Evolutionary conservation across 2,329 filamentous ascomycete genomes (phyloP), one percentile per base, ranked within the genome.

Genomic region (Penicillium nordicum): DNA sequence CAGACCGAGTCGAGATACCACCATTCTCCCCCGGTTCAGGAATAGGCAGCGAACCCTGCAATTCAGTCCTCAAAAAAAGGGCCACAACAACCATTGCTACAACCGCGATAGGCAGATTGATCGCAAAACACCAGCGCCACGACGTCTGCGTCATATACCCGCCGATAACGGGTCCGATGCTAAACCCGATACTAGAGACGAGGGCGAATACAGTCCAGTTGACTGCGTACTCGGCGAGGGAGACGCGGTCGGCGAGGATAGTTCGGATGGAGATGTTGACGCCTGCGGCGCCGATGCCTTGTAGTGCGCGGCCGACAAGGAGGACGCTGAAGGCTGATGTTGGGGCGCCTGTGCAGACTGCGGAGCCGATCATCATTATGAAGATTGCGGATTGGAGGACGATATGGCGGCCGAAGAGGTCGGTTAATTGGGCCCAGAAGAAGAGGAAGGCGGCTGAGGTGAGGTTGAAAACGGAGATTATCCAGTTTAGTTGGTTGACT

Each of bases 381-480:
- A 84, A 67, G 45, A 87, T 77, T 32, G 84, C 77, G 9, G 79
- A 73, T 47, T 87, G 84, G 8, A 89, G 74, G 5, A 82, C 76
- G 6, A 73, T 74, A 65, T 88, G 82, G 2, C 86, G 80, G 16
- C 86, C 86, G 62, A 86, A 88, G 29, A 88, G 79, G 61, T 89
- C 84, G 16, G 84, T 80, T 43, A 86, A 77, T 62, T 88, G 85
- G 1, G 82, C 84, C 73, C 85, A 88, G 50, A 83, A 81, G 4
- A 86, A 86, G 9, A 88, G 84, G 61, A 88, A 88, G 1, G 85
- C 82, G 1, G 86, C 85, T 0, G 84, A 83, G 0, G 85, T 86
- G 14, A 90, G 75, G 50, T 85, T 88, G 71, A 88, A 89, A 7
- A 85, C 78, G 0, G 86, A 86, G 18, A 88, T 82, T 65, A 90